Conservation (phyloP, 108 stramenopile genomes). For the Skeletonema costatum region DNA sequence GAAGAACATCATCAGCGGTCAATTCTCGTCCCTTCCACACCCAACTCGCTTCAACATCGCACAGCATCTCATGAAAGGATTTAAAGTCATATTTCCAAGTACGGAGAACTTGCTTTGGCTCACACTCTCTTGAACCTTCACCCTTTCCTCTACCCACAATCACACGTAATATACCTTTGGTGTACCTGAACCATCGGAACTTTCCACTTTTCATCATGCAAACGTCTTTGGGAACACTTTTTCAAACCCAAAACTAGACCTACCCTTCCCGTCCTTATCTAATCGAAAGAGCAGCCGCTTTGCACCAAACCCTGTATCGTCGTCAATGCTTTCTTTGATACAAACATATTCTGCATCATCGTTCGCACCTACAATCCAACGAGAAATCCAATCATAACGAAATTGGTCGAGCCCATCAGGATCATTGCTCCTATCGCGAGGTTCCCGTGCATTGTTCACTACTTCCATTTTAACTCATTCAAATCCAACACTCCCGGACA, state of each 20-base stretch:
- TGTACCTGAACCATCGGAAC: slow-evolving; percentile 42
- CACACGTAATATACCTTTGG: slow-evolving; percentile 29
- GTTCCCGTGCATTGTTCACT: slow-evolving; percentile 36
- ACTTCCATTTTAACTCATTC: slow-evolving; percentile 27
- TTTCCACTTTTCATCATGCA: slow-evolving; percentile 29
- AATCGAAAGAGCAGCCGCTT: slow-evolving; percentile 20
- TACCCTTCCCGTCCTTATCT: slow-evolving; percentile 2
- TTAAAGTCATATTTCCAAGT: slow-evolving; percentile 43
- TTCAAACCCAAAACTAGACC: slow-evolving; percentile 27
- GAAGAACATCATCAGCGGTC: slow-evolving; percentile 7
- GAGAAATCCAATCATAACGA: slow-evolving; percentile 29
- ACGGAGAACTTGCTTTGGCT: slow-evolving; percentile 17
- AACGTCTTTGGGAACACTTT: slow-evolving; percentile 41
- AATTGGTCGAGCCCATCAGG: slow-evolving; percentile 12
- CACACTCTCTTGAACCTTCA: slow-evolving; percentile 4
- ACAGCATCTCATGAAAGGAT: slow-evolving; percentile 47
- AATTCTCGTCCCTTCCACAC: slow-evolving; percentile 31
- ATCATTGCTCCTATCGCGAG: slow-evolving; percentile 15
- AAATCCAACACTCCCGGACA: slow-evolving; percentile 17
- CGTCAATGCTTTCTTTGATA: slow-evolving; percentile 2
- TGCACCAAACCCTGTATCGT: slow-evolving; percentile 4
- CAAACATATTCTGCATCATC: slow-evolving; percentile 13
- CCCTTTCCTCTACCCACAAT: slow-evolving; percentile 41
- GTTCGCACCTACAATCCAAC: slow-evolving; percentile 8
- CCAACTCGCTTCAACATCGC: slow-evolving; percentile 46